Evolutionary conservation across 2,329 filamentous ascomycete genomes (phyloP).

Genomic region (Alternaria tenuissima): DNA sequence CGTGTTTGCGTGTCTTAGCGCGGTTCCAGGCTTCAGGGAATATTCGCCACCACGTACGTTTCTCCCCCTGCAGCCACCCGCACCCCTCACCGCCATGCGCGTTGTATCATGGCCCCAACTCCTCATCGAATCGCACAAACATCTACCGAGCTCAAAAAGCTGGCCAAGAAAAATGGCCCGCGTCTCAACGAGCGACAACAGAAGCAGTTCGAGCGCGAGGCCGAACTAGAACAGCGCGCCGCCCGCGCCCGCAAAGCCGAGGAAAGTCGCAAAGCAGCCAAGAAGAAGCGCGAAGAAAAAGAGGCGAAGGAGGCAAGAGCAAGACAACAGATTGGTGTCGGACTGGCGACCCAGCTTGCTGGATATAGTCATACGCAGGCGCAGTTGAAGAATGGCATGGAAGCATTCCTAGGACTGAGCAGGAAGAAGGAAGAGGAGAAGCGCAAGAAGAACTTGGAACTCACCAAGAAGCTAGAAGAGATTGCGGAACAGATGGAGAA

Average conservation of each 20-base stretch:
- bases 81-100: conserved; percentile 17
- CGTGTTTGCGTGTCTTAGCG: conserved; percentile 18
- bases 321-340: conserved; percentile 42
- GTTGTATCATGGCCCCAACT: conserved; percentile 32
- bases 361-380: conserved; percentile 52
- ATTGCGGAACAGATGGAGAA: conserved; percentile 36
- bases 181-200: conserved; percentile 36
- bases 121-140: conserved; percentile 45
- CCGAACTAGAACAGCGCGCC: conserved; percentile 46
- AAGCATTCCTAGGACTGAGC: conserved; percentile 43
- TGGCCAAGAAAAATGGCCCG: conserved; percentile 42
- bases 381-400: conserved; percentile 50
- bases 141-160: conserved; percentile 45
- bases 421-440: conserved; percentile 35
- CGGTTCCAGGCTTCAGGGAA: conserved; percentile 5
- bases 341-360: conserved; percentile 50
- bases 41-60: conserved; percentile 12
- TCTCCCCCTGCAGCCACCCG: not conserved
- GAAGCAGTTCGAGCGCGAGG: conserved; percentile 42
- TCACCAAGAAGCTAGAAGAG: conserved; percentile 32
- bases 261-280: conserved; percentile 36
- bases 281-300: conserved; percentile 43
- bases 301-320: conserved; percentile 43
- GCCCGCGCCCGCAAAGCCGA: conserved; percentile 44
- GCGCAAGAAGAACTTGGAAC: conserved; percentile 26